A percentile compares a stretch with the other conserved stretches of the same genome.
These are phyloP conservation scores for Penstemon barbatus DNA, from an alignment of 257 asterid species.

Conservation along the genomic window DNA sequence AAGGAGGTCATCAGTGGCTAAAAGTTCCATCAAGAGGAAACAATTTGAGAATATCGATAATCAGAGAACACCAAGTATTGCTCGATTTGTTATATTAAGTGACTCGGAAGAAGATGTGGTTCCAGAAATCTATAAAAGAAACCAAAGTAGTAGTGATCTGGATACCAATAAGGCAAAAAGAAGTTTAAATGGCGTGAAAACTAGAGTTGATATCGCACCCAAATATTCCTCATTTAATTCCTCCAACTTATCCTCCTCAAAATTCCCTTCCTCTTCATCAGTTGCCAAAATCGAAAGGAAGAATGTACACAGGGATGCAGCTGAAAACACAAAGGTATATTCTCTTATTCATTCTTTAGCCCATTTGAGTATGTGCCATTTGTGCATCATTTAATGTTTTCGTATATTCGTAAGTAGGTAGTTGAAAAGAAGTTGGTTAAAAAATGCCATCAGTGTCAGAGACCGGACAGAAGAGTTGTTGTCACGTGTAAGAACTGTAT, in stretches of 20 bases:
- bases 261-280: constrained; percentile 46
- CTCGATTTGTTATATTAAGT: constrained; percentile 49
- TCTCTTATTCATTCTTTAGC: constrained; percentile 20
- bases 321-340: constrained; percentile 41
- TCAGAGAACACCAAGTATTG: constrained; percentile 38
- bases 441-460: constrained; percentile 78
- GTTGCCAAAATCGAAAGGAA: constrained; percentile 32
- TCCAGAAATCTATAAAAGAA: constrained; percentile 26
- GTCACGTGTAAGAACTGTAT: constrained; percentile 70
- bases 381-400: neutral
- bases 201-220: constrained; percentile 25
- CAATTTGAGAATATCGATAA: constrained; percentile 27
- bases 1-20: constrained; percentile 26
- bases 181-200: constrained; percentile 25
- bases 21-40: constrained; percentile 26
- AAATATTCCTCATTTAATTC: constrained; percentile 31
- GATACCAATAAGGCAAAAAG: constrained; percentile 24
- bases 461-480: constrained; percentile 54
- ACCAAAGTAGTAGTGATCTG: constrained; percentile 23
- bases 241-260: constrained; percentile 26
- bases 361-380: constrained; percentile 13
- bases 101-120: constrained; percentile 52
- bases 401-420: constrained; percentile 39
- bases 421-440: constrained; percentile 27
- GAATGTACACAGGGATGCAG: constrained; percentile 31